Evolutionary conservation across 495 filamentous ascomycete species (phyloP).

Genomic region (Delitschia confertaspora): DNA sequence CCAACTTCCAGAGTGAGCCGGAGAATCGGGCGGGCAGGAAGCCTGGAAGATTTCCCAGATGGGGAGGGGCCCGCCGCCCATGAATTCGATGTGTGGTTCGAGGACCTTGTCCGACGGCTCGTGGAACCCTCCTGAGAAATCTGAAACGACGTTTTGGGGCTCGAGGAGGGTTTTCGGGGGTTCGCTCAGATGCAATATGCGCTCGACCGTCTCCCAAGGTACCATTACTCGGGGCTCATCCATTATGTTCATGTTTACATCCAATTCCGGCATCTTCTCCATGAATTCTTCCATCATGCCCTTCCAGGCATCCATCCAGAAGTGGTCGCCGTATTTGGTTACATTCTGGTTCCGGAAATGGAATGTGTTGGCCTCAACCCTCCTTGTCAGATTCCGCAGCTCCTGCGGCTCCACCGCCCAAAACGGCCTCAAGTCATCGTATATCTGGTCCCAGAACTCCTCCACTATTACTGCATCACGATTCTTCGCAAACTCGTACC

Average conservation of each 20-base stretch:
- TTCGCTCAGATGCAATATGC: conserved; percentile 17
- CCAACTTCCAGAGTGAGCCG: conserved; percentile 22
- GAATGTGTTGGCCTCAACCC: conserved; percentile 15
- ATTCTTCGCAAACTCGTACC: conserved; percentile 32
- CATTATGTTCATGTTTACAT: conserved; percentile 30
- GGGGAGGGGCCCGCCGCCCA: conserved; percentile 6
- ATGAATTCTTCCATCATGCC: conserved; percentile 11
- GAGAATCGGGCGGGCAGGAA: conserved; percentile 27
- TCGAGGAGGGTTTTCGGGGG: conserved; percentile 1
- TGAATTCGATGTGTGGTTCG: background rate
- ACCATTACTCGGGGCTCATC: conserved; percentile 31
- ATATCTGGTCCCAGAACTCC: conserved; percentile 38
- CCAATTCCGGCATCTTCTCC: conserved; percentile 27
- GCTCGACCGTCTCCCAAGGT: conserved; percentile 30
- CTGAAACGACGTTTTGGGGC: background rate
- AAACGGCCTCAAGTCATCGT: conserved; percentile 34
- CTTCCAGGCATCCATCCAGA: conserved; percentile 28
- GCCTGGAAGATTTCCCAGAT: conserved; percentile 26
- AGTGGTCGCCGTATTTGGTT: conserved; percentile 10
- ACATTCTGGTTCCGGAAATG: conserved; percentile 24
- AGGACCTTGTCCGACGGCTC: conserved; percentile 2
- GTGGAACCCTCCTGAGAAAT: conserved; percentile 11
- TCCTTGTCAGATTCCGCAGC: conserved; percentile 29
- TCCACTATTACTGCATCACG: conserved; percentile 33
- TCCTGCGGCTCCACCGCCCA: conserved; percentile 31